These are phyloP conservation scores for Osmanthus fragrans DNA, from an alignment of 257 asterid species.

Conservation along the genomic window DNA sequence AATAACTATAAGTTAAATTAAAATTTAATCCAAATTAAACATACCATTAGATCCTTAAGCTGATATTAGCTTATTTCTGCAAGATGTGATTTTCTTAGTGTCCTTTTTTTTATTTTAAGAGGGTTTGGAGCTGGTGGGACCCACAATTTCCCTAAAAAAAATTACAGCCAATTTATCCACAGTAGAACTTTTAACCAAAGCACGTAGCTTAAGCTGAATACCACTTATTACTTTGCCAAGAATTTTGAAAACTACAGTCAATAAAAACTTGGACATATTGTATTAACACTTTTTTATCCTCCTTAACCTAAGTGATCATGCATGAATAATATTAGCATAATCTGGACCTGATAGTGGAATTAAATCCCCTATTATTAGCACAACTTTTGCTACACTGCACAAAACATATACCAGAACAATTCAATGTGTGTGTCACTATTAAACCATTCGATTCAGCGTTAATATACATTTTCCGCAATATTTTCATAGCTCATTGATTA, in stretches of 20 bases:
- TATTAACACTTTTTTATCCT: background rate
- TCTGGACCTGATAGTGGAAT: background rate
- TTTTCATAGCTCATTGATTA: background rate
- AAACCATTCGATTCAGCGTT: background rate
- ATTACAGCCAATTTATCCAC: background rate
- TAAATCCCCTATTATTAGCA: background rate
- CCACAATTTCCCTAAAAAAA: background rate
- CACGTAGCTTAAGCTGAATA: background rate
- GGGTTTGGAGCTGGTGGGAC: background rate
- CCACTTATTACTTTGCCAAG: background rate
- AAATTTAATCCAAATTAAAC: background rate
- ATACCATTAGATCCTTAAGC: background rate
- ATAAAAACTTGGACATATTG: background rate
- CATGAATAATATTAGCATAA: background rate
- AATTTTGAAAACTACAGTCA: background rate
- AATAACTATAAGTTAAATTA: background rate
- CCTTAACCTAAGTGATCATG: background rate
- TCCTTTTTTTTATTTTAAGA: background rate
- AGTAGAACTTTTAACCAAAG: background rate
- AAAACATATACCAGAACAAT: background rate
- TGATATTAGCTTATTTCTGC: background rate
- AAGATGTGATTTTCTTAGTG: background rate
- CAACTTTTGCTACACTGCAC: background rate
- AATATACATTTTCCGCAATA: background rate
- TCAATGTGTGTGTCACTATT: background rate